Evolutionary conservation across 805 yeast genomes (phyloP).

Genomic region (Ogataea nakhonphanomensis): DNA sequence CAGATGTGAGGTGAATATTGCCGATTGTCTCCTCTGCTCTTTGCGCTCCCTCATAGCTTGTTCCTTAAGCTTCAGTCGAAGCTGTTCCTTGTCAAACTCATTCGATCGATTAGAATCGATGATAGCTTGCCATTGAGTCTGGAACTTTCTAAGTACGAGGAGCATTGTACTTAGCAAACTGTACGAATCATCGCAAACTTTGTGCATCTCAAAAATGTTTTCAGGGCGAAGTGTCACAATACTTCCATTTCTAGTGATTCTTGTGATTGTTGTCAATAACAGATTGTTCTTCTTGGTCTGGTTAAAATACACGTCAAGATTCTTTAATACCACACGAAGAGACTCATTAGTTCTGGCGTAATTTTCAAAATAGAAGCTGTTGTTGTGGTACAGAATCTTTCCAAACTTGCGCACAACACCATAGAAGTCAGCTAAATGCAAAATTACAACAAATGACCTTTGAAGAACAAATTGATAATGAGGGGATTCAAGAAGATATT

Average conservation of each 20-base stretch:
- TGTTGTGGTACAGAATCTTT: constrained; percentile 43
- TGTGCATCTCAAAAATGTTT: constrained; percentile 37
- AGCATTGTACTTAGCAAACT: constrained; percentile 30
- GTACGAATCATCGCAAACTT: constrained; percentile 40
- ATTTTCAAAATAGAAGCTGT: constrained; percentile 41
- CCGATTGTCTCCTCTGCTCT: constrained; percentile 13
- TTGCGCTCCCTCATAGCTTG: constrained; percentile 22
- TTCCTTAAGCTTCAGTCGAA: constrained; percentile 25
- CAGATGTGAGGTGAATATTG: constrained; percentile 7
- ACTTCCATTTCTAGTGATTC: constrained; percentile 42
- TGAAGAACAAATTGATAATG: constrained; percentile 37
- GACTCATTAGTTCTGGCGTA: constrained; percentile 30
- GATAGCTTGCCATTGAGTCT: constrained; percentile 36
- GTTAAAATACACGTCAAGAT: constrained; percentile 29
- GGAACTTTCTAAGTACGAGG: constrained; percentile 36
- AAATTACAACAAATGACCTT: constrained; percentile 36
- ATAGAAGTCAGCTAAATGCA: constrained; percentile 50
- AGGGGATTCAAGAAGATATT: constrained; percentile 21
- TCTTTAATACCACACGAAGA: constrained; percentile 24
- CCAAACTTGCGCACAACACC: constrained; percentile 45
- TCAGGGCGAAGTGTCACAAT: constrained; percentile 35
- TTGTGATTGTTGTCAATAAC: constrained; percentile 44
- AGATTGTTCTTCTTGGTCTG: constrained; percentile 48
- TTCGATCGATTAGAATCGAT: constrained; percentile 35
- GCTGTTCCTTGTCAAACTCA: constrained; percentile 37